phyloP scores from a whole-genome alignment of 2,329 filamentous ascomycete species.

The Saccharata proteae region DNA sequence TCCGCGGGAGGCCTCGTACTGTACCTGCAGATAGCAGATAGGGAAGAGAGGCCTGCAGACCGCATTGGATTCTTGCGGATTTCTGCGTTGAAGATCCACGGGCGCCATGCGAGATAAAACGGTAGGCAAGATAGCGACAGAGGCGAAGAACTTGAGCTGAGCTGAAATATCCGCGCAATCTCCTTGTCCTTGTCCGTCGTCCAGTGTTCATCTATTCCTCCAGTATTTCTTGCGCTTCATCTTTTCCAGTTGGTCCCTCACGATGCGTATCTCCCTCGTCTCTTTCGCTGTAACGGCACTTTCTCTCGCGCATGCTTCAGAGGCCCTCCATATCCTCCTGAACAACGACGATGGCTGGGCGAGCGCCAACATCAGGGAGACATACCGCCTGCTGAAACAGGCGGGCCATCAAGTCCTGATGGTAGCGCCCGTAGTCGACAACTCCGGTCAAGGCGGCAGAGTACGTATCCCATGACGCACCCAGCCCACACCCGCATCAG shows the following conservation, averaged over 20 bases:
- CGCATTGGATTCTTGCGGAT: too few relatives aligned
- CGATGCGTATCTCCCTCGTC: constrained; percentile 1
- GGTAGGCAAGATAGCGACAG: too few relatives aligned
- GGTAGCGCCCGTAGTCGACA: constrained; percentile 30
- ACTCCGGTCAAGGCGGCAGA: constrained; percentile 35
- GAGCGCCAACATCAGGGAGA: constrained; percentile 23
- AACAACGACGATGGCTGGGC: constrained; percentile 28
- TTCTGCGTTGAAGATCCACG: too few relatives aligned
- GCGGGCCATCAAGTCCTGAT: constrained; percentile 26
- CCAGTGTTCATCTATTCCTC: background rate
- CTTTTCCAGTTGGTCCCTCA: background rate
- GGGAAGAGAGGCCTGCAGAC: too few relatives aligned
- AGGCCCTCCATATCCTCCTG: constrained; percentile 23
- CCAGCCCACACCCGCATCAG: background rate
- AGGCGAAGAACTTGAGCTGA: too few relatives aligned
- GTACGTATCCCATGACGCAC: constrained; percentile 7
- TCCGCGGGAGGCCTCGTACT: too few relatives aligned
- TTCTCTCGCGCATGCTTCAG: constrained; percentile 11
- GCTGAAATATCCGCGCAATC: too few relatives aligned
- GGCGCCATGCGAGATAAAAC: too few relatives aligned
- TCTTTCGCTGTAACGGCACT: constrained; percentile 10
- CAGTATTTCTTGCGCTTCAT: background rate
- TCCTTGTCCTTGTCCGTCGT: too few relatives aligned
- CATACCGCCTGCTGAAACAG: constrained; percentile 17
- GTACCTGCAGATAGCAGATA: too few relatives aligned